Evolutionary conservation across 1,139 yeast species (phyloP), one percentile per base, ranked within the genome.

Genomic region (Magnusiomyces paraingens): DNA sequence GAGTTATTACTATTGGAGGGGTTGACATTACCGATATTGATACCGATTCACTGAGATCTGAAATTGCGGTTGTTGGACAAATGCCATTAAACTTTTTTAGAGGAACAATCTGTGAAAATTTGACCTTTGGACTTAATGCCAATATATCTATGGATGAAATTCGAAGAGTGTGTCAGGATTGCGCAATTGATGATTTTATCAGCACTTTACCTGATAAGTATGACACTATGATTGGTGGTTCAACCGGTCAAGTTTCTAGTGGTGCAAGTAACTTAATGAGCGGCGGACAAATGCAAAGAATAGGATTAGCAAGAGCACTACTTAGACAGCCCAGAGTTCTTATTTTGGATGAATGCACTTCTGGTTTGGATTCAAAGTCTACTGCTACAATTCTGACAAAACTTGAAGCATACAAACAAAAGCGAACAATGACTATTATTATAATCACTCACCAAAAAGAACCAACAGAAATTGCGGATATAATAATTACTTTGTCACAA

Each of bases 241-340:
- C 64, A 6, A 57, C 58, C 14, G 69, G 66, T 2, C 54, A 58
- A 12, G 61, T 61, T 2, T 60, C 62, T 17, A 56, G 60, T 5
- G 57, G 56, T 2, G 60, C 81, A 1, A 70, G 74, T 46, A 58
- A 63, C 11, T 74, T 62, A 12, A 67, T 83, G 40, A 80, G 85
- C 57, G 96, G 96, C 12, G 97, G 97, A 1, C 96, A 90, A 64
- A 80, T 86, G 66, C 97, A 90, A 66, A 73, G 96, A 62, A 77
- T 90, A 12, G 96, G 96, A 0, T 76, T 90, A 52, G 96, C 96
- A 0, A 72, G 96, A 58, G 90, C 95, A 0, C 70, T 85, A 52
- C 69, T 84, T 41, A 74, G 83, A 54, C 72, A 74, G 35, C 90
- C 93, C 0, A 69, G 73, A 32, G 71, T 85, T 11, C 74, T 85